These are phyloP conservation scores for Pyrenula massariospora DNA, from an alignment of 495 filamentous ascomycete genomes.

Conservation along the genomic window DNA sequence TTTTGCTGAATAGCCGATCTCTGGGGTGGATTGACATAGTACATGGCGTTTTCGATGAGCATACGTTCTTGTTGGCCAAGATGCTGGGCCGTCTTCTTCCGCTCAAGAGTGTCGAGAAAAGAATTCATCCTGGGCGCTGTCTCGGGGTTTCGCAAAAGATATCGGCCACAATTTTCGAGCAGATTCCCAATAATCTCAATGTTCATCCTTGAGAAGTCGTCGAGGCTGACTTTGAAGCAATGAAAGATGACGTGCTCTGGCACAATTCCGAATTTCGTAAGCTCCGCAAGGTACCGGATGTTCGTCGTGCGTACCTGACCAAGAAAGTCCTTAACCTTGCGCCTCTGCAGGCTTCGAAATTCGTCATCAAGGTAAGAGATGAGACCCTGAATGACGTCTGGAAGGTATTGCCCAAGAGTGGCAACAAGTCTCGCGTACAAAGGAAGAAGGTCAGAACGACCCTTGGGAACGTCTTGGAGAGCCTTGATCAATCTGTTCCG, in stretches of 20 bases:
- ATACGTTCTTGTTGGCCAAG: constrained; percentile 93
- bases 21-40: constrained; percentile 93
- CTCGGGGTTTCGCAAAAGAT: constrained; percentile 86
- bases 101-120: constrained; percentile 86
- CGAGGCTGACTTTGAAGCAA: constrained; percentile 90
- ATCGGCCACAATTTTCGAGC: constrained; percentile 95
- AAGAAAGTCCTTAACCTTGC: constrained; percentile 94
- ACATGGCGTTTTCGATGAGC: constrained; percentile 96
- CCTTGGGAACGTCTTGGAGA: constrained; percentile 87
- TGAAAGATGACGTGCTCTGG: constrained; percentile 99
- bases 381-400: constrained; percentile 82
- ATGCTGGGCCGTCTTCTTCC: constrained; percentile 93
- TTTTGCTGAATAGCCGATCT: constrained; percentile 92
- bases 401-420: constrained; percentile 86
- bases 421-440: constrained; percentile 86
- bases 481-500: constrained; percentile 88
- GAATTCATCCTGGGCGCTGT: constrained; percentile 85
- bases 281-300: constrained; percentile 89
- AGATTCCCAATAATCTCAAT: constrained; percentile 97
- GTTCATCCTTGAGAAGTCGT: constrained; percentile 97
- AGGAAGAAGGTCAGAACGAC: constrained; percentile 83
- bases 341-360: constrained; percentile 93
- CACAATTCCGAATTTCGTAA: constrained; percentile 97
- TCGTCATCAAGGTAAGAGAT: constrained; percentile 92
- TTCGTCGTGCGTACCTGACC: constrained; percentile 90